Percentiles rank a stretch among this genome's conserved stretches.
Conservation (phyloP, 2,329 filamentous ascomycete species). For the Fusarium tupiense region DNA sequence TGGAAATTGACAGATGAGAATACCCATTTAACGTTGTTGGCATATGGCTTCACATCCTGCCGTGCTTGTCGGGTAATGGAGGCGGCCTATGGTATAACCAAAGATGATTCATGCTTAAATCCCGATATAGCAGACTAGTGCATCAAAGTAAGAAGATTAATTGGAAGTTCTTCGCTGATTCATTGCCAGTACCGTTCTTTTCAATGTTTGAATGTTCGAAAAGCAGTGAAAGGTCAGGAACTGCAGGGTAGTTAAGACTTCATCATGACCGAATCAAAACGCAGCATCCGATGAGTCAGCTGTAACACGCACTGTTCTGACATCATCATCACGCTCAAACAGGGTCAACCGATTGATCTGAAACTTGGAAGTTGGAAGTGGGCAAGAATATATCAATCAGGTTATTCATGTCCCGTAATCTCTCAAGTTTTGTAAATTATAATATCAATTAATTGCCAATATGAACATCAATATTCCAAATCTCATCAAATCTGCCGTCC, state of each 20-base stretch:
- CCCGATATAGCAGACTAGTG: fast-evolving
- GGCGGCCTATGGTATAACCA: fast-evolving
- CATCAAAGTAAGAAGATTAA: fast-evolving
- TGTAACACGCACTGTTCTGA: neutral
- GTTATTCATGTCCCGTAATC: neutral
- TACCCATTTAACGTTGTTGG: fast-evolving
- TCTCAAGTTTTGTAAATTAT: no score
- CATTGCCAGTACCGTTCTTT: no score
- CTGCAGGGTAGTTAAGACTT: neutral
- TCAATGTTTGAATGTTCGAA: fast-evolving
- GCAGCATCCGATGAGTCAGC: neutral
- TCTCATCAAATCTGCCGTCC: conserved; percentile 45
- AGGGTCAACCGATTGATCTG: conserved; percentile 5
- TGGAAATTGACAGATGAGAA: neutral
- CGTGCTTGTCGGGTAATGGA: fast-evolving
- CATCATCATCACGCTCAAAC: conserved; percentile 25
- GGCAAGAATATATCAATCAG: conserved; percentile 19
- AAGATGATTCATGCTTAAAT: fast-evolving
- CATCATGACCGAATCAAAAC: neutral
- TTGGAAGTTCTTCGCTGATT: fast-evolving
- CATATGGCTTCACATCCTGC: fast-evolving
- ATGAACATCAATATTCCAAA: conserved; percentile 46
- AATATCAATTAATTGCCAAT: neutral
- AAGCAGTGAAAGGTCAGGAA: neutral
- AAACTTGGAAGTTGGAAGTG: conserved; percentile 34